Evolutionary conservation across 148 eudicot species (phyloP), one percentile per base, ranked within the genome.

Genomic region (Mesembryanthemum crystallinum): DNA sequence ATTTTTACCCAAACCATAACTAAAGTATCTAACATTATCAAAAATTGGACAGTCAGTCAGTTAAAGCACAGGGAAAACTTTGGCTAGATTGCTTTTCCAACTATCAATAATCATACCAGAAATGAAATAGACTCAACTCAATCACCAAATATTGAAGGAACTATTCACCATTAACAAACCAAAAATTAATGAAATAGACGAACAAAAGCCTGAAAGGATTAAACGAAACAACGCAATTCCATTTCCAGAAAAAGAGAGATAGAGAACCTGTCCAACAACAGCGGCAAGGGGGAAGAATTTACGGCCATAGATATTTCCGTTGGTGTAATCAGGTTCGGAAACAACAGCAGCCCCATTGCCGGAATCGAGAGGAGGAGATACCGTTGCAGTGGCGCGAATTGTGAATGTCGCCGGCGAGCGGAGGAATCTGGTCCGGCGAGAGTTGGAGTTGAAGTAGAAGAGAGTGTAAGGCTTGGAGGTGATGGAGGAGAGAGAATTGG

Each of bases 261-360:
- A 23, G 33, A 64, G 73, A 55, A 92, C 98, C 97, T 94, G 98
- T 72, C 98, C 98, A 77, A 94, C 87, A 33, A 94, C 94, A 29
- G 97, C 97, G 47, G 98, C 98, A 73, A 94, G 83, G 14, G 98
- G 98, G 77, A 94, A 94, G 79, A 80, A 92, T 64, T 89, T 87
- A 17, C 96, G 86, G 3, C 96, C 96, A 55, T 87, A 89, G 28
- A 82, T 59, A 39, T 58, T 27, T 61, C 57, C 69, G 1, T 68
- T 69, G 43, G 79, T 64, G 55, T 76, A 72, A 33, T 49, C 73
- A 10, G 79, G 65, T 17, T 77, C 83, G n/a, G 81, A 76, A 15
- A 77, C 67, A 30, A 83, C 83, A 57, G 94, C 85, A 32, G 94
- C 85, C 32, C 98, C 98, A 83, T 94, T 94, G 61, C 83, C 79